Conservation (phyloP, 2,329 filamentous ascomycete genomes). For the Sporothrix protearum region DNA sequence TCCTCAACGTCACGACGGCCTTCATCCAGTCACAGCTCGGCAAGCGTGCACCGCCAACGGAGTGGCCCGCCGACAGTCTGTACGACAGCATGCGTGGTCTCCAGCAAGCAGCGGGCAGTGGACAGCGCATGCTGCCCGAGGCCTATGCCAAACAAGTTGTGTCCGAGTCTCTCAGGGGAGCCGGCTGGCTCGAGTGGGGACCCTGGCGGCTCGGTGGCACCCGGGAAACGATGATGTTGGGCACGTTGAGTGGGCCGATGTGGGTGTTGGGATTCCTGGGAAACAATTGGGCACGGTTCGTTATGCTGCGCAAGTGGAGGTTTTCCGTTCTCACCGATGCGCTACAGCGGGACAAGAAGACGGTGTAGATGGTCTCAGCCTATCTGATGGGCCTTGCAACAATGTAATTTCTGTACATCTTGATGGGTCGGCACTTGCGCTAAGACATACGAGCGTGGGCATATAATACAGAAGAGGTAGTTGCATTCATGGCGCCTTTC, state of each 20-base stretch:
- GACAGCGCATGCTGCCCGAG: slow-evolving; percentile 31
- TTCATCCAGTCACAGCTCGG: slow-evolving; percentile 45
- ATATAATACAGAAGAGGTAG: too few species aligned
- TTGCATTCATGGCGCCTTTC: too few species aligned
- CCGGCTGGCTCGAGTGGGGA: slow-evolving; percentile 24
- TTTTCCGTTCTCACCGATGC: slow-evolving; percentile 21
- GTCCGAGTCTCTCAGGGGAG: slow-evolving; percentile 22
- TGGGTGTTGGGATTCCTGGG: slow-evolving; percentile 28
- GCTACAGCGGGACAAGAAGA: slow-evolving; percentile 10
- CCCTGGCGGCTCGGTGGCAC: slow-evolving; percentile 27
- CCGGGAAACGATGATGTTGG: slow-evolving; percentile 27
- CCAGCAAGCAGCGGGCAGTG: slow-evolving; percentile 30
- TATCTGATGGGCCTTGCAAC: too few species aligned
- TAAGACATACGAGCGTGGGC: too few species aligned
- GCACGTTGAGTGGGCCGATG: slow-evolving; percentile 24
- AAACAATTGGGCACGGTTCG: slow-evolving; percentile 26
- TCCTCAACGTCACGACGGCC: slow-evolving; percentile 53
- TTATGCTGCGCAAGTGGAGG: slow-evolving; percentile 25
- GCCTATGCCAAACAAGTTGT: slow-evolving; percentile 30
- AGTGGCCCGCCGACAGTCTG: slow-evolving; percentile 44
- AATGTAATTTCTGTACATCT: too few species aligned
- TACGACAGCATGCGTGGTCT: slow-evolving; percentile 42
- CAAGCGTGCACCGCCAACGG: slow-evolving; percentile 43
- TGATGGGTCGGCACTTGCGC: too few species aligned
- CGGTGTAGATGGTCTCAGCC: slow-evolving; percentile 35